phyloP scores from a whole-genome alignment of 768 basidiomycete genomes.

The Sistotremastrum niveocremeum region DNA sequence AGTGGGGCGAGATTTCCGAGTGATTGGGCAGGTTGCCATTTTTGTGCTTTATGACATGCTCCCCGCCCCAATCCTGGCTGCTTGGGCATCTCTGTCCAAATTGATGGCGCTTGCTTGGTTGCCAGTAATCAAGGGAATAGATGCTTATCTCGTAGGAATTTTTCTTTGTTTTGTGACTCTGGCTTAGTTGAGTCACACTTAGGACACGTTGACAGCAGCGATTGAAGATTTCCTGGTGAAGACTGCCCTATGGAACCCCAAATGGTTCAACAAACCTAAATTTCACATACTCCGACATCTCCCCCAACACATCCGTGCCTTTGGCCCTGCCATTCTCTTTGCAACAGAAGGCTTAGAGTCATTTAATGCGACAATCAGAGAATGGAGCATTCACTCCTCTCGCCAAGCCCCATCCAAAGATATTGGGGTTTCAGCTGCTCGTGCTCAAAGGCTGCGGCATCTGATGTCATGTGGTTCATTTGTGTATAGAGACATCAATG shows the following conservation, averaged over 20 bases:
- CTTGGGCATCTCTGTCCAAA: slow-evolving; percentile 22
- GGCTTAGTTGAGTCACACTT: background rate
- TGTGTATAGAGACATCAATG: too few species aligned
- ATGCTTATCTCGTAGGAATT: slow-evolving; percentile 21
- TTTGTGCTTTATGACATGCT: slow-evolving; percentile 21
- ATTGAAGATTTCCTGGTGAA: slow-evolving; percentile 24
- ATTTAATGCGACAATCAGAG: slow-evolving; percentile 20
- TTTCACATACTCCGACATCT: slow-evolving; percentile 30
- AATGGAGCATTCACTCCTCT: slow-evolving; percentile 16
- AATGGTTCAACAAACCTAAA: slow-evolving; percentile 31
- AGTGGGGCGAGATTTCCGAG: slow-evolving; percentile 21
- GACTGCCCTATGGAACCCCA: slow-evolving; percentile 16
- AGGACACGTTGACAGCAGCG: slow-evolving; percentile 13
- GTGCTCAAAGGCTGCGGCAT: too few species aligned
- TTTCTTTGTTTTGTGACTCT: background rate
- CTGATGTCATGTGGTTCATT: too few species aligned
- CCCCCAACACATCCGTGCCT: slow-evolving; percentile 21
- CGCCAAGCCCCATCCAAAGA: slow-evolving; percentile 16
- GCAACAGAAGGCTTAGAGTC: slow-evolving; percentile 31
- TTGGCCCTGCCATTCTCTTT: slow-evolving; percentile 31
- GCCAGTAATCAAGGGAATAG: slow-evolving; percentile 21
- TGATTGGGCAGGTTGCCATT: slow-evolving; percentile 12
- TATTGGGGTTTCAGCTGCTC: too few species aligned
- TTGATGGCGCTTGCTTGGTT: slow-evolving; percentile 28
- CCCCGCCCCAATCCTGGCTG: slow-evolving; percentile 9